Evolutionary conservation across 345 rosid species (phyloP).

Genomic region (Conringia planisiliqua): DNA sequence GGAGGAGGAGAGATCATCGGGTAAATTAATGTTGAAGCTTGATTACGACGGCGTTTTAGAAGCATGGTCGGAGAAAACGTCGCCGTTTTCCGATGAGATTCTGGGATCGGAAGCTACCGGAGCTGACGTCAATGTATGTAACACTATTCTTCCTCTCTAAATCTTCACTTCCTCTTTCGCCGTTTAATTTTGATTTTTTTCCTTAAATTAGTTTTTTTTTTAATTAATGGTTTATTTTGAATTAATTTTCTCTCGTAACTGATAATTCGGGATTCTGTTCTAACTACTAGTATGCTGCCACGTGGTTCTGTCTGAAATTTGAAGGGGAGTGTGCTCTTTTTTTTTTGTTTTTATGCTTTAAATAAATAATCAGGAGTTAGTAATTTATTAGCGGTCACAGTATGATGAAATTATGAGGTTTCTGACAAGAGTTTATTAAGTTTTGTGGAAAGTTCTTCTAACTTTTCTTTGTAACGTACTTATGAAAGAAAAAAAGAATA

Average conservation of each 20-base stretch:
- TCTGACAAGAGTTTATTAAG: slow-evolving; percentile 17
- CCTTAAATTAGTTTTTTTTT: not conserved
- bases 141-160: slow-evolving; percentile 1
- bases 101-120: slow-evolving; percentile 45
- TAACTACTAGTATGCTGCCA: not conserved
- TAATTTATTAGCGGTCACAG: slow-evolving; percentile 5
- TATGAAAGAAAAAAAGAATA: not conserved
- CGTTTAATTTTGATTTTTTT: not conserved
- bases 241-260: not conserved
- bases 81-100: slow-evolving; percentile 59
- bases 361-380: not conserved
- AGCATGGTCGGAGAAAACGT: slow-evolving; percentile 72
- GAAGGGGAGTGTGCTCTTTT: not conserved
- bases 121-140: slow-evolving; percentile 67
- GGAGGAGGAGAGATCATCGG: slow-evolving; percentile 25
- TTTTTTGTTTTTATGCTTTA: not conserved
- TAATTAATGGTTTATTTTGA: not conserved
- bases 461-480: slow-evolving; percentile 4
- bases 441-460: slow-evolving; percentile 10
- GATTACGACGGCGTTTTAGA: slow-evolving; percentile 67
- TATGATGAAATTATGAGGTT: not conserved
- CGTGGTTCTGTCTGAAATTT: not conserved
- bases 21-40: slow-evolving; percentile 51
- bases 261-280: not conserved
- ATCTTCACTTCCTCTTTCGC: slow-evolving; percentile 24